A percentile compares a stretch with the other conserved stretches of the same genome.
These are phyloP conservation scores for Dioscorea alata DNA, from an alignment of 106 monocot species.

Conservation along the genomic window DNA sequence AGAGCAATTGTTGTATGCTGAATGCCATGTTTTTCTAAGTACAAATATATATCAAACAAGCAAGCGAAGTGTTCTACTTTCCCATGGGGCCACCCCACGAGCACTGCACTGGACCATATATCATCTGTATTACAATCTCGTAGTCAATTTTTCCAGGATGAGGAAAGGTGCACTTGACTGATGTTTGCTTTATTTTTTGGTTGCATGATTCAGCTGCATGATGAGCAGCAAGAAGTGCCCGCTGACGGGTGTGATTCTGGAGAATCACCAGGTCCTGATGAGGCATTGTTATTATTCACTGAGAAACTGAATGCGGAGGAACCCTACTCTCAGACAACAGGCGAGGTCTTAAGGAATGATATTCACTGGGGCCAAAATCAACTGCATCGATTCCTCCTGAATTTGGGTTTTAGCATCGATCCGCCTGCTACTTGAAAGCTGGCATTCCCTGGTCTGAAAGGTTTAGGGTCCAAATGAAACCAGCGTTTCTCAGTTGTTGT, in stretches of 20 bases:
- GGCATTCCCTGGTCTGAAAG: too few species aligned
- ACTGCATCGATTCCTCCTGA: not conserved
- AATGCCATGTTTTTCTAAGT: not conserved
- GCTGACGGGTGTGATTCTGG: not conserved
- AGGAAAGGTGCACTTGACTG: not conserved
- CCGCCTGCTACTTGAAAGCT: too few species aligned
- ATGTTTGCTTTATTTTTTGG: not conserved
- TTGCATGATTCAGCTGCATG: slow-evolving; percentile 1
- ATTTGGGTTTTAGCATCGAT: not conserved
- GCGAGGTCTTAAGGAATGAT: not conserved
- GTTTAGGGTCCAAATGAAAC: too few species aligned
- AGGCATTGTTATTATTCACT: not conserved
- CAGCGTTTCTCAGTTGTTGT: too few species aligned
- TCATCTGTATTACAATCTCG: too few species aligned
- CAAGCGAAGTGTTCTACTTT: not conserved
- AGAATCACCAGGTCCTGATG: not conserved
- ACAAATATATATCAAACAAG: not conserved
- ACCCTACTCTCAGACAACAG: not conserved
- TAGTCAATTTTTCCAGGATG: not conserved
- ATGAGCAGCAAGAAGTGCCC: not conserved
- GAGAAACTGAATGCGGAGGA: not conserved
- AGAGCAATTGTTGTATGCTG: not conserved
- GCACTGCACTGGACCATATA: too few species aligned
- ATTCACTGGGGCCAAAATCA: not conserved
- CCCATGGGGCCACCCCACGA: too few species aligned